Base-by-base conservation (phyloP, 1,139 yeast genomes). In the Taphrina wiesneri region DNA sequence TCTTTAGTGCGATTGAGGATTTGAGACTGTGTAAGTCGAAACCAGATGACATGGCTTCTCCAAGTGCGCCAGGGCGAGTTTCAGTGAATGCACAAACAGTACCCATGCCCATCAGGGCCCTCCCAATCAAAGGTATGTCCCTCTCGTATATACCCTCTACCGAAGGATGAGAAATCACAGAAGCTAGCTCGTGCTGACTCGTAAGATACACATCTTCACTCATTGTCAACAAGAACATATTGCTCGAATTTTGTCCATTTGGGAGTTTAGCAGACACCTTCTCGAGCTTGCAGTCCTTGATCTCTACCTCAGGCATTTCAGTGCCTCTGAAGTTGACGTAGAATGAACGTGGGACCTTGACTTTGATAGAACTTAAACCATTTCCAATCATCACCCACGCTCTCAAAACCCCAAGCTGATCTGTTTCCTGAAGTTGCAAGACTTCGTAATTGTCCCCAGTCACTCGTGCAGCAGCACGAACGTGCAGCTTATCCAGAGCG, bases 401-500 rank as follows among this genome's bases (percentile, higher is more conserved):
- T 67, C 86, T 86, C 51, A 92, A 79, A 65, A 85, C 87, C 9
- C 97, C 99, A 0, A 91, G 88, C 23, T 68, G 63, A 23, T 78
- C 73, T 0, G 86, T 83, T 2, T 79, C 75, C 67, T 83, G 82
- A 72, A 90, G 86, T 72, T 91, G 93, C 61, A 93, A 77, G 57
- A 93, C 81, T 70, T 91, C 91, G 98, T 99, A 93, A 51, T 86
- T 83, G 0, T 88, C 79, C 3, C 86, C 88, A 11, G 90, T 89
- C 72, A 73, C 74, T 23, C 78, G 81, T 73, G 88, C 96, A 0
- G 96, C 96, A 73, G 89, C 96, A 67, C 83, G 83, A 68, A 88
- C 83, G 60, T 91, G 80, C 78, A 90, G 81, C 30, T 84, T 83
- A 5, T 93, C 89, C 56, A 91, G 85, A 4, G 85, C 82, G 70